A percentile compares a stretch with the other conserved stretches of the same genome.
These are phyloP conservation scores for Tirmania nivea DNA, from an alignment of 495 filamentous ascomycete species.

Conservation along the genomic window DNA sequence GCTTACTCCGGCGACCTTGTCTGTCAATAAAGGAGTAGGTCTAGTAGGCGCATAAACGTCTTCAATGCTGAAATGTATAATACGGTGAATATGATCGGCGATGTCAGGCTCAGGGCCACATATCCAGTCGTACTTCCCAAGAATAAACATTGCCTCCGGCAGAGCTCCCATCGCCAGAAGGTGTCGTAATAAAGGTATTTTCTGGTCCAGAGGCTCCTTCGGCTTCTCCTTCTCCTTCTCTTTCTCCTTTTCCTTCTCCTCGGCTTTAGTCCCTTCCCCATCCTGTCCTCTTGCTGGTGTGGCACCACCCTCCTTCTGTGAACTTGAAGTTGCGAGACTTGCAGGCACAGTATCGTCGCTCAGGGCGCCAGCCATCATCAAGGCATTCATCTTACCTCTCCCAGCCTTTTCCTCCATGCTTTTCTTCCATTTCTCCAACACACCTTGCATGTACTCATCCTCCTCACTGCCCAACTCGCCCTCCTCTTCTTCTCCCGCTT, in stretches of 20 bases:
- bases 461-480: conserved; percentile 7
- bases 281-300: conserved; percentile 22
- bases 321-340: conserved; percentile 5
- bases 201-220: conserved; percentile 74
- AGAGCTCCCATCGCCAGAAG: conserved; percentile 79
- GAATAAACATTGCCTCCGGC: conserved; percentile 77
- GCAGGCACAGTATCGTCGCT: conserved; percentile 54
- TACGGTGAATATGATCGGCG: conserved; percentile 55
- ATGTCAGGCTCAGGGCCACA: conserved; percentile 63
- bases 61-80: conserved; percentile 56
- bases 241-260: conserved; percentile 21
- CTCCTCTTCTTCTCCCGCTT: not conserved
- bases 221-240: conserved; percentile 35
- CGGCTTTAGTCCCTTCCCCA: conserved; percentile 8
- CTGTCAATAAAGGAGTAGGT: not conserved
- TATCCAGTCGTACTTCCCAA: conserved; percentile 81
- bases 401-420: conserved; percentile 63
- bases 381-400: conserved; percentile 52
- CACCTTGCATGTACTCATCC: conserved; percentile 56
- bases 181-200: conserved; percentile 60
- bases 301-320: conserved; percentile 20
- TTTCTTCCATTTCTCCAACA: conserved; percentile 42
- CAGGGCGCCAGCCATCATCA: conserved; percentile 71
- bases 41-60: conserved; percentile 32
- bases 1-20: not conserved